These are phyloP conservation scores for Dactylellina cionopaga DNA, from an alignment of 2,329 filamentous ascomycete species.

Conservation along the genomic window DNA sequence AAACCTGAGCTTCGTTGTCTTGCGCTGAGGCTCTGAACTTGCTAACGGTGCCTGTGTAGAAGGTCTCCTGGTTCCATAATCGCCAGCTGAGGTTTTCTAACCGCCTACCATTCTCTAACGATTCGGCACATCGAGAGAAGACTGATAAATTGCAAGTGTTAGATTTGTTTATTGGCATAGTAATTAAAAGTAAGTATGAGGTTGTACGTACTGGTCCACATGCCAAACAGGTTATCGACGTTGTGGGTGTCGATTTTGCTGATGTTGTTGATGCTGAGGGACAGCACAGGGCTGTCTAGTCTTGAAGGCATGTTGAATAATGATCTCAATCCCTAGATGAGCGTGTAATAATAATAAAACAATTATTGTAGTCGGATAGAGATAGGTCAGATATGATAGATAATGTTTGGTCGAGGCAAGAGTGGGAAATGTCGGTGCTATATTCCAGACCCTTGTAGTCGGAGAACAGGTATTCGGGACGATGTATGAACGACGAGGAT, in stretches of 20 bases:
- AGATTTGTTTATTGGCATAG: slow-evolving; percentile 32
- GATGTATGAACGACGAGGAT: slow-evolving; percentile 49
- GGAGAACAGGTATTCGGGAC: slow-evolving; percentile 47
- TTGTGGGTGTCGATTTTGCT: slow-evolving; percentile 94
- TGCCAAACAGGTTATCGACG: slow-evolving; percentile 90
- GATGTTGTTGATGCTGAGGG: slow-evolving; percentile 89
- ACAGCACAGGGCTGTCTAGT: slow-evolving; percentile 85
- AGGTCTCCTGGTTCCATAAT: slow-evolving; percentile 91
- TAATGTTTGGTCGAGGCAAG: slow-evolving; percentile 15
- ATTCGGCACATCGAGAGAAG: slow-evolving; percentile 92
- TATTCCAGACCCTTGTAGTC: slow-evolving; percentile 52
- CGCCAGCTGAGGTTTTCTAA: slow-evolving; percentile 97
- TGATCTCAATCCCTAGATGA: slow-evolving; percentile 1
- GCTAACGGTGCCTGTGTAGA: slow-evolving; percentile 66
- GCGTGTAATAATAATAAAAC: slow-evolving; percentile 1
- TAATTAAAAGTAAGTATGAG: not conserved
- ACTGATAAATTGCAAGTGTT: slow-evolving; percentile 66
- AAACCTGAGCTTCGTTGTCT: slow-evolving; percentile 3
- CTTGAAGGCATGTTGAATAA: slow-evolving; percentile 78
- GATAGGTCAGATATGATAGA: not conserved
- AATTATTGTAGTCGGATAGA: not conserved
- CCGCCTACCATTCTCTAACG: slow-evolving; percentile 88
- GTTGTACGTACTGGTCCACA: slow-evolving; percentile 85
- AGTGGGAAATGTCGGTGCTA: slow-evolving; percentile 50
- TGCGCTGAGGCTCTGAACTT: slow-evolving; percentile 41